Evolutionary conservation across 306 rosid genomes (phyloP).

Genomic region (Oxytropis ochrocephala): DNA sequence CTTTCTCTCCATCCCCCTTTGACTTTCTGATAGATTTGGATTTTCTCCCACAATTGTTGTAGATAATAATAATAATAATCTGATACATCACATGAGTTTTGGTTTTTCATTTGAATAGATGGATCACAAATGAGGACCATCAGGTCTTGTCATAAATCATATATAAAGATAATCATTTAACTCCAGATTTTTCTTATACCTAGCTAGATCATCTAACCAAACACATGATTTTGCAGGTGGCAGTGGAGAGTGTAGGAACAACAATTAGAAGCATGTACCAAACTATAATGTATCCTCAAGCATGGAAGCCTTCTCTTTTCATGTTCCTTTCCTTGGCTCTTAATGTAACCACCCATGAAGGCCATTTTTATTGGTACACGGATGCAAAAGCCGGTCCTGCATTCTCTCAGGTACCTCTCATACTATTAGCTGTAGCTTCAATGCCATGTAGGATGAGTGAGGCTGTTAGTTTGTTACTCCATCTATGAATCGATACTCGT

Average conservation of each 20-base stretch:
- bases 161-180: no score
- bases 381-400: slow-evolving; percentile 77
- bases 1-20: neutral
- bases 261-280: slow-evolving; percentile 41
- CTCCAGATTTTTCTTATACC: neutral
- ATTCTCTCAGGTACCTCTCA: slow-evolving; percentile 57
- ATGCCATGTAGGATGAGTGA: no score
- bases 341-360: slow-evolving; percentile 60
- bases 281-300: slow-evolving; percentile 61
- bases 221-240: slow-evolving; percentile 24
- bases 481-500: no score
- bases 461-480: no score
- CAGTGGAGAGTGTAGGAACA: slow-evolving; percentile 30
- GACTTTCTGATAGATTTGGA: neutral
- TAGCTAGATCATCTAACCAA: neutral
- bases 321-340: slow-evolving; percentile 62
- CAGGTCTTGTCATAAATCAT: no score
- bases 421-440: neutral
- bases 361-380: slow-evolving; percentile 80
- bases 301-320: slow-evolving; percentile 72
- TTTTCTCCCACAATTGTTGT: neutral
- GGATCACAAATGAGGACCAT: neutral
- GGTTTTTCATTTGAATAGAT: neutral
- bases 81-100: neutral
- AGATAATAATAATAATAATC: no score